Conservation (phyloP, 192 early-diverging fungal genomes). For the Coemansia sp. region DNA sequence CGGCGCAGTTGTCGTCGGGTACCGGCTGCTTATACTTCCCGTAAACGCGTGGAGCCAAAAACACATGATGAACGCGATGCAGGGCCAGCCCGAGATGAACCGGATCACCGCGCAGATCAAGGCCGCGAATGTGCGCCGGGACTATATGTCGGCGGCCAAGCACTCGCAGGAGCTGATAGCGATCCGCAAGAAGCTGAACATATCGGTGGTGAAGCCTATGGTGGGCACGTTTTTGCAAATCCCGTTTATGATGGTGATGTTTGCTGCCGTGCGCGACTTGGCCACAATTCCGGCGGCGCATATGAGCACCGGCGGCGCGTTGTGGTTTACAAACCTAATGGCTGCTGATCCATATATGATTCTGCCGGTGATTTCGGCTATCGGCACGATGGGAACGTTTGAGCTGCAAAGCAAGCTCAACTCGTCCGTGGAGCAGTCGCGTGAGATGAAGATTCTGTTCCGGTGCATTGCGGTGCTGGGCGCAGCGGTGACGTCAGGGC, state of each 20-base stretch:
- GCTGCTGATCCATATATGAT: conserved; percentile 76
- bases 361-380: conserved; percentile 70
- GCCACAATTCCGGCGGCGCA: conserved; percentile 78
- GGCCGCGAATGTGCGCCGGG: conserved; percentile 55
- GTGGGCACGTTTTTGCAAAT: conserved; percentile 64
- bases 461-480: conserved; percentile 46
- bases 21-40: conserved; percentile 71
- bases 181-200: conserved; percentile 61
- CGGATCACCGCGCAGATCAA: conserved; percentile 66
- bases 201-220: conserved; percentile 65
- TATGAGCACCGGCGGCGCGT: conserved; percentile 68
- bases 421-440: conserved; percentile 15
- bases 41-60: conserved; percentile 70
- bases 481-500: conserved; percentile 50
- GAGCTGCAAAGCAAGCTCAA: conserved; percentile 54
- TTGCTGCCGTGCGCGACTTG: conserved; percentile 79
- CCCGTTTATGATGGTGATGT: conserved; percentile 83
- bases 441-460: conserved; percentile 49
- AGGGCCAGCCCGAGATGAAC: conserved; percentile 69
- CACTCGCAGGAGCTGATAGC: conserved; percentile 57
- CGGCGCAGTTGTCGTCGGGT: conserved; percentile 59
- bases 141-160: conserved; percentile 54
- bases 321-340: conserved; percentile 86
- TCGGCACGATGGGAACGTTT: conserved; percentile 70
- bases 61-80: conserved; percentile 63